Percentiles rank a stretch among this genome's conserved stretches.
Conservation (phyloP, 2,329 filamentous ascomycete species). For the Colletotrichum chrysophilum region DNA sequence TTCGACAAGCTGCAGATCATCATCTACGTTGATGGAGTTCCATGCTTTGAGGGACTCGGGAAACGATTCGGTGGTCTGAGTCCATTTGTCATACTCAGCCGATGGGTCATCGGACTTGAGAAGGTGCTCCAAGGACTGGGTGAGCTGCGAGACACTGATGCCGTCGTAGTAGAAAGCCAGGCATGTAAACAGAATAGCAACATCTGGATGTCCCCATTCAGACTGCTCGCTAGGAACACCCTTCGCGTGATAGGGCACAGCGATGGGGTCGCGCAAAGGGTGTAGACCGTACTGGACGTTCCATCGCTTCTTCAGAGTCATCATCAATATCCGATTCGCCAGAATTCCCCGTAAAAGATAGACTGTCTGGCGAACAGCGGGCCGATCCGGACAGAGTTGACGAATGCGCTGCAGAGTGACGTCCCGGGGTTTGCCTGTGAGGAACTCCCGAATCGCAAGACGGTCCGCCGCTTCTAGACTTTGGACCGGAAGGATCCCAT, state of each 20-base stretch:
- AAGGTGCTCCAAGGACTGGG: slow-evolving; percentile 53
- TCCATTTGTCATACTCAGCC: slow-evolving; percentile 59
- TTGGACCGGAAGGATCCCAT: slow-evolving; percentile 34
- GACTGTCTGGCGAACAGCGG: slow-evolving; percentile 37
- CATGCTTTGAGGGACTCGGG: slow-evolving; percentile 54
- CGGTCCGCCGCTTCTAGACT: slow-evolving; percentile 32
- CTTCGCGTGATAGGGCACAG: slow-evolving; percentile 72
- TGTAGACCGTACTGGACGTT: slow-evolving; percentile 70
- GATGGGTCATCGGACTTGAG: slow-evolving; percentile 61
- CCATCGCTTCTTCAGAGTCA: slow-evolving; percentile 67
- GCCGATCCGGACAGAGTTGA: slow-evolving; percentile 34
- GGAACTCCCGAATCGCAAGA: slow-evolving; percentile 28
- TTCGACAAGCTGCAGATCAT: slow-evolving; percentile 52
- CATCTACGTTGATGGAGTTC: slow-evolving; percentile 64
- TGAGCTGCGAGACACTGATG: slow-evolving; percentile 52
- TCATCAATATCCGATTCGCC: slow-evolving; percentile 61
- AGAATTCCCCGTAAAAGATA: slow-evolving; percentile 69
- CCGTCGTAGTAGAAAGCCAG: slow-evolving; percentile 72
- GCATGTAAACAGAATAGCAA: slow-evolving; percentile 68
- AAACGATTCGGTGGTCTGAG: slow-evolving; percentile 40
- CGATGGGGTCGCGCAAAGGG: slow-evolving; percentile 59
- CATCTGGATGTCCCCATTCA: slow-evolving; percentile 73
- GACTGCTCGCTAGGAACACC: slow-evolving; percentile 66
- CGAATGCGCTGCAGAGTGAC: slow-evolving; percentile 27
- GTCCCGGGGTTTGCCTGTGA: slow-evolving; percentile 25